Base-by-base conservation (phyloP, 108 stramenopile species). In the Skeletonema potamos region DNA sequence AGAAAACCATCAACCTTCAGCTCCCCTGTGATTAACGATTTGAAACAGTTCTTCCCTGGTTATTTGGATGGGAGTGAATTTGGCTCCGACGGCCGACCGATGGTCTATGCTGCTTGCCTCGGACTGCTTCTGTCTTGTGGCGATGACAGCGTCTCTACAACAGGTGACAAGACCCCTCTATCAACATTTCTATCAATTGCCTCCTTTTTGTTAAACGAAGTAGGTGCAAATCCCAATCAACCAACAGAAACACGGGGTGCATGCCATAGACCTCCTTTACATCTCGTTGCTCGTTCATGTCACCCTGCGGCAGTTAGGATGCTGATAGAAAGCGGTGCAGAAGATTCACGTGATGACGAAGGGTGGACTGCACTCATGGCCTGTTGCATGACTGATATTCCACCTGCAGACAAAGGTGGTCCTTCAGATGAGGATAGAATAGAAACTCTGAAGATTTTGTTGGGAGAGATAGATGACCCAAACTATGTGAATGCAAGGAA, bases 301-400 rank as follows among this genome's bases (percentile, higher is more conserved):
- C 63, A 72, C 65, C 70, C 80, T 36, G 30, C 63, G 4, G 81
- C 76, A 27, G 71, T 81, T 10, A 12, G 27, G 10, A 15, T 58
- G 17, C 54, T 82, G 11, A 51, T 72, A n/a, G 28, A 62, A 15
- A 22, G 60, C 2, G 71, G 81, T 24, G 81, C 76, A 34, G 41
- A 9, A 6, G 62, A 59, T 60, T 1, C 39, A 27, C 34, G 20
- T 26, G 81, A 82, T 61, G 72, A 62, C 28, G 81, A 82, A 27
- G 81, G 81, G 15, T 82, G 81, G 81, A 82, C 75, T 48, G 64
- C 81, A 18, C 60, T 82, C 26, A 77, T 77, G 76, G 70, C 81
- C n/a, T 66, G 64, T 10, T 82, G 81, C 41, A 41, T 82, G 72
- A 60, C 75, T 0, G 78, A 79, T 37, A 72, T 72, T 62, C 66